A percentile compares a stretch with the other conserved stretches of the same genome.
phyloP scores from a whole-genome alignment of 2,329 filamentous ascomycete species.

The Periglandula ipomoeae region DNA sequence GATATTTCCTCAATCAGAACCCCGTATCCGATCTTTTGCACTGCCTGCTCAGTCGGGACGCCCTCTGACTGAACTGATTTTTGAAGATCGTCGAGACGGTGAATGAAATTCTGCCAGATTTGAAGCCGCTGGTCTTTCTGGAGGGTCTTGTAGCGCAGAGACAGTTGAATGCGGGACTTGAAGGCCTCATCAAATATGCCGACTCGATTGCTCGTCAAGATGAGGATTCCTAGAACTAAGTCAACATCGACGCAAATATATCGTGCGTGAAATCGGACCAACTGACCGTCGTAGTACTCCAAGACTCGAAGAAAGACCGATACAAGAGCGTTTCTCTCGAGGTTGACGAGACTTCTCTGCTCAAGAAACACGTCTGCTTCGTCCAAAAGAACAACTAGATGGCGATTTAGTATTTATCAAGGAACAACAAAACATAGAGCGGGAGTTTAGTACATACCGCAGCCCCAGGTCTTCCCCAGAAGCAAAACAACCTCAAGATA shows the following conservation, averaged over 20 bases:
- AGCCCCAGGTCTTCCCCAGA: neutral
- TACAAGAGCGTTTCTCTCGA: constrained; percentile 27
- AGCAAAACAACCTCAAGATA: neutral
- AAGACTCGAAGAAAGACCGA: constrained; percentile 36
- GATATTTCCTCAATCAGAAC: neutral
- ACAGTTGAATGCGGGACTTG: constrained; percentile 37
- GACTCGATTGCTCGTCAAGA: constrained; percentile 42
- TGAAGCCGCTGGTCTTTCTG: neutral
- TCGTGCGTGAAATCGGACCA: no score
- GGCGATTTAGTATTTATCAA: no score
- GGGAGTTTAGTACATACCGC: neutral
- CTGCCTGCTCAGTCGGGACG: neutral
- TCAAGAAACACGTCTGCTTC: constrained; percentile 28
- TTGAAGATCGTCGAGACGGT: neutral
- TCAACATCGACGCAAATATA: no score
- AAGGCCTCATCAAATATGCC: constrained; percentile 40
- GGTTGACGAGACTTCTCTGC: constrained; percentile 17
- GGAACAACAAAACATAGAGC: neutral
- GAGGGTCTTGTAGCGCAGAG: constrained; percentile 28
- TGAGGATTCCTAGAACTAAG: constrained; percentile 32
- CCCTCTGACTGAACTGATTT: neutral
- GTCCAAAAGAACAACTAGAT: constrained; percentile 35
- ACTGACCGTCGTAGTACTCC: constrained; percentile 30
- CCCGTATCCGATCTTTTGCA: neutral
- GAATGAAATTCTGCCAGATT: neutral